phyloP scores from a whole-genome alignment of 192 early-diverging fungal genomes.

The Coemansia javaensis region DNA sequence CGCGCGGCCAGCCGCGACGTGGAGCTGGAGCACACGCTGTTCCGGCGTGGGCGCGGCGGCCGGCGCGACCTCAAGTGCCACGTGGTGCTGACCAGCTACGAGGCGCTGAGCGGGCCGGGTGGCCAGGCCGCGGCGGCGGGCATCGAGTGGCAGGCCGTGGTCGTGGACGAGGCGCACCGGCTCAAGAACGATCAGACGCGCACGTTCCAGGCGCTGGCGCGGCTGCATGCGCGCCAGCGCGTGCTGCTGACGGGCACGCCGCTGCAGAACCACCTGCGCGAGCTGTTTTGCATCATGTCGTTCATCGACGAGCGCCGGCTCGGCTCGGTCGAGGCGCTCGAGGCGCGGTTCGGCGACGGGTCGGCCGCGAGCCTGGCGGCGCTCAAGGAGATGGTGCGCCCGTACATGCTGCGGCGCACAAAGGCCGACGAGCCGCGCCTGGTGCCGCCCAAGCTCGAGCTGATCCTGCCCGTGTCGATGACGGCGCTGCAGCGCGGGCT shows the following conservation, averaged over 20 bases:
- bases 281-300: constrained; percentile 75
- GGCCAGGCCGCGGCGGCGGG: constrained; percentile 49
- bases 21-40: constrained; percentile 25
- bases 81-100: constrained; percentile 91
- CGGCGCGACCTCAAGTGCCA: constrained; percentile 69
- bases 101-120: constrained; percentile 77
- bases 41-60: not conserved
- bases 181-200: constrained; percentile 89
- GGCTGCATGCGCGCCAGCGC: constrained; percentile 75
- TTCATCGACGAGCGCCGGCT: constrained; percentile 84
- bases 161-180: constrained; percentile 95
- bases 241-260: constrained; percentile 96
- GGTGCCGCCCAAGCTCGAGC: constrained; percentile 87
- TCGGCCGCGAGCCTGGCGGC: constrained; percentile 66
- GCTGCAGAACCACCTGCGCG: constrained; percentile 89
- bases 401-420: constrained; percentile 83
- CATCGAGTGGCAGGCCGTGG: constrained; percentile 81
- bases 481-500: constrained; percentile 76
- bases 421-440: constrained; percentile 92
- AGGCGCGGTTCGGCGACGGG: constrained; percentile 14
- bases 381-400: constrained; percentile 65
- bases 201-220: constrained; percentile 73
- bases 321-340: constrained; percentile 61
- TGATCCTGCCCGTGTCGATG: constrained; percentile 89
- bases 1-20: constrained; percentile 63